phyloP scores from a whole-genome alignment of 108 stramenopile genomes.

The Nitzschia sp. region DNA sequence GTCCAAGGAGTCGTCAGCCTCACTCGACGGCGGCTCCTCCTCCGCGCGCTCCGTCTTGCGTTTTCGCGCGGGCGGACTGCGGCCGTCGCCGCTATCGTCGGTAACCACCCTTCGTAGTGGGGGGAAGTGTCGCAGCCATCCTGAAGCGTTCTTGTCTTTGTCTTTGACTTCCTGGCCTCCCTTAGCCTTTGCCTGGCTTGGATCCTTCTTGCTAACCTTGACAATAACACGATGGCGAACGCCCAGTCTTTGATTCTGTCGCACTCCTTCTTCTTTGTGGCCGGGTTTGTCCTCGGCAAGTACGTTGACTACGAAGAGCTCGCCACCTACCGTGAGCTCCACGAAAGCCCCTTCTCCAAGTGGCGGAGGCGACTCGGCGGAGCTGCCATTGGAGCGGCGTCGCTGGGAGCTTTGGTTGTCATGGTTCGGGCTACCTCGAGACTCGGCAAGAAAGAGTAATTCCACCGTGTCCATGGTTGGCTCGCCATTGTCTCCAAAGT shows the following conservation, averaged over 20 bases:
- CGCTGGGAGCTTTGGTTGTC: background rate
- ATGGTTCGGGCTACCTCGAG: background rate
- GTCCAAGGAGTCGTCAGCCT: no score
- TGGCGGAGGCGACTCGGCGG: slow-evolving; percentile 9
- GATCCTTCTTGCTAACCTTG: background rate
- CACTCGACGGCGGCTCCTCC: no score
- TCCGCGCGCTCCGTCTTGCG: no score
- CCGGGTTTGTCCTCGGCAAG: slow-evolving; percentile 16
- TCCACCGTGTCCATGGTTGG: slow-evolving; percentile 1
- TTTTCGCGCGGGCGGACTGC: no score
- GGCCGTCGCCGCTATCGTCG: background rate
- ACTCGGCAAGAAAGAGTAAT: slow-evolving; percentile 7
- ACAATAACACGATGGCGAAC: slow-evolving; percentile 7
- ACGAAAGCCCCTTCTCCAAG: slow-evolving; percentile 2
- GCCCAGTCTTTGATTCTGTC: slow-evolving; percentile 1
- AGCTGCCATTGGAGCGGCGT: slow-evolving; percentile 4
- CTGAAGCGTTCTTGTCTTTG: background rate
- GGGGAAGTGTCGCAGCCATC: background rate
- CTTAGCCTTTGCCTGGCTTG: background rate
- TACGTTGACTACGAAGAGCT: slow-evolving; percentile 19
- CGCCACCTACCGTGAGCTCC: slow-evolving; percentile 6
- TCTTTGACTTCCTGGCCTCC: background rate
- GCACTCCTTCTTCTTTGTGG: slow-evolving; percentile 5
- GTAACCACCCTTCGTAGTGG: slow-evolving; percentile 3
- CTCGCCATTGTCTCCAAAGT: background rate